A percentile compares a stretch with the other conserved stretches of the same genome.
Conservation (phyloP, 2,329 filamentous ascomycete genomes). For the Hymenoscyphus fraxineus region DNA sequence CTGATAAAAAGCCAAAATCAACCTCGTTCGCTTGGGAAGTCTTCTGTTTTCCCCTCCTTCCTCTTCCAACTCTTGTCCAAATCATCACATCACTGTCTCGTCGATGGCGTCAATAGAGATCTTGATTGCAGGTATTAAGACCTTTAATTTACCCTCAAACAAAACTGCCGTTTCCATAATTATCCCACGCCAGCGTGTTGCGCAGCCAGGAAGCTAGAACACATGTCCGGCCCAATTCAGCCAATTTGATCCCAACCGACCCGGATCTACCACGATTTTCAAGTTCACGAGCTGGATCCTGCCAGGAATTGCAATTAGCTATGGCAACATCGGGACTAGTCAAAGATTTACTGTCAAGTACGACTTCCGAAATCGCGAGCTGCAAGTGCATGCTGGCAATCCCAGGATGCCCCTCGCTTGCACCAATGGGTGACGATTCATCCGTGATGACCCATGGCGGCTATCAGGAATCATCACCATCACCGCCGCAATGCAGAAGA, state of each 20-base stretch:
- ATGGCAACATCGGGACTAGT: too few relatives aligned
- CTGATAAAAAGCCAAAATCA: slow-evolving; percentile 2
- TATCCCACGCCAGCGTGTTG: not conserved
- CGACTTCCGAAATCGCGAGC: slow-evolving; percentile 2
- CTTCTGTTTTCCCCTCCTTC: not conserved
- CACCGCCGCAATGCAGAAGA: not conserved
- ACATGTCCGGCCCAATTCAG: not conserved
- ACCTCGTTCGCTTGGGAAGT: not conserved
- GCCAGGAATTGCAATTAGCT: not conserved
- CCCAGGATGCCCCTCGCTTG: not conserved
- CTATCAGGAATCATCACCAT: slow-evolving; percentile 6
- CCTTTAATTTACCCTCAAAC: not conserved
- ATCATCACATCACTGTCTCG: not conserved
- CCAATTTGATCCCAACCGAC: not conserved
- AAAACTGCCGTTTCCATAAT: not conserved
- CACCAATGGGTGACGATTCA: slow-evolving; percentile 7
- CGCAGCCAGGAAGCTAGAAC: not conserved
- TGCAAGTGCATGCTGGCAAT: not conserved
- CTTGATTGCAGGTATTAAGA: not conserved
- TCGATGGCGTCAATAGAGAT: not conserved
- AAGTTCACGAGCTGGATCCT: not conserved
- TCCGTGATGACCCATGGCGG: slow-evolving; percentile 18
- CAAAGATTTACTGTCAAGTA: not conserved
- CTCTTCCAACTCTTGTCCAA: not conserved
- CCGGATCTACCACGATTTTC: not conserved